phyloP scores from a whole-genome alignment of 1,284 basidiomycete genomes.

The Leccinum subrobustum region DNA sequence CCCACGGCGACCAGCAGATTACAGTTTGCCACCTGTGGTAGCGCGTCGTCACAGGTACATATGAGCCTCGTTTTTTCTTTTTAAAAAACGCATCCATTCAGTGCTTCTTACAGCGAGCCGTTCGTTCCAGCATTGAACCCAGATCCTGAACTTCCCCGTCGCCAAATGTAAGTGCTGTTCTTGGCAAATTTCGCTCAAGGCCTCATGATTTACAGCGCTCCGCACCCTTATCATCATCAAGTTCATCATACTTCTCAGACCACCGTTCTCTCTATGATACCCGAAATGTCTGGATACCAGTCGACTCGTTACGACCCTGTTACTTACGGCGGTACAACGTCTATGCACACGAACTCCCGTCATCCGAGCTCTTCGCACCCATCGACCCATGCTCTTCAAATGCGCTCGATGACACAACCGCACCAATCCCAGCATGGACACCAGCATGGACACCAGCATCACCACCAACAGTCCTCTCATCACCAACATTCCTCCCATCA shows the following conservation, averaged over 20 bases:
- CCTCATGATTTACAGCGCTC: conserved; percentile 26
- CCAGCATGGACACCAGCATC: conserved; percentile 28
- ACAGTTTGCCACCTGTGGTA: conserved; percentile 49
- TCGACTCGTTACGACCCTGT: conserved; percentile 46
- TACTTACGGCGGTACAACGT: conserved; percentile 32
- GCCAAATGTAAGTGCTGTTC: conserved; percentile 45
- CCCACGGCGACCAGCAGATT: conserved; percentile 48
- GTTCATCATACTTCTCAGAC: conserved; percentile 40
- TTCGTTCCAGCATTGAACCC: conserved; percentile 40
- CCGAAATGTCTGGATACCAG: conserved; percentile 55
- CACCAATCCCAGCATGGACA: conserved; percentile 20
- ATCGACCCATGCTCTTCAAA: conserved; percentile 37
- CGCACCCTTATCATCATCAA: conserved; percentile 32
- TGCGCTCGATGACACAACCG: conserved; percentile 42
- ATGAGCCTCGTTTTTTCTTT: not conserved
- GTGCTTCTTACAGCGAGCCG: conserved; percentile 19
- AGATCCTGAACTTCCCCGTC: conserved; percentile 44
- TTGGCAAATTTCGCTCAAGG: not conserved
- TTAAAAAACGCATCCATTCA: not conserved
- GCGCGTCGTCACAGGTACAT: conserved; percentile 55
- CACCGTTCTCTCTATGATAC: conserved; percentile 52
- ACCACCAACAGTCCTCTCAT: conserved; percentile 12
- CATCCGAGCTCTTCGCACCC: conserved; percentile 40
- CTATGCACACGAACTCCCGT: conserved; percentile 28
- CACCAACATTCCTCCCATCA: not conserved